A percentile compares a stretch with the other conserved stretches of the same genome.
Conservation (phyloP, 1,139 yeast genomes). For the Yamadazyma dushanensis region DNA sequence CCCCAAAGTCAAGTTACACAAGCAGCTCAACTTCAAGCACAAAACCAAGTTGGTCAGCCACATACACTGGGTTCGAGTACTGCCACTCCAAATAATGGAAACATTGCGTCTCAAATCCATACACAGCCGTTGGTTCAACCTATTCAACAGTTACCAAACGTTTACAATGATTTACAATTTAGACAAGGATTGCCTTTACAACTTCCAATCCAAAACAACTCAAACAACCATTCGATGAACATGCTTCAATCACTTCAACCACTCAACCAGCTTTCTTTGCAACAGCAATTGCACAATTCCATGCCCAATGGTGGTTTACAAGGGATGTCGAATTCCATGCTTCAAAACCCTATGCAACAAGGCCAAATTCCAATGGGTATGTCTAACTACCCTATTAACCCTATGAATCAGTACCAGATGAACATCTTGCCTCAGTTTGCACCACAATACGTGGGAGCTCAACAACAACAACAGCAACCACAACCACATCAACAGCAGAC, state of each 20-base stretch:
- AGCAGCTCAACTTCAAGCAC: background rate
- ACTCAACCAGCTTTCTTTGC: conserved; percentile 1
- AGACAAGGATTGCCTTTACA: conserved; percentile 9
- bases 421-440: conserved; percentile 6
- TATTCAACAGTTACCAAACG: conserved; percentile 9
- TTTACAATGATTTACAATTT: conserved; percentile 9
- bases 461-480: conserved; percentile 2
- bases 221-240: conserved; percentile 5
- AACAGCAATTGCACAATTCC: conserved; percentile 4
- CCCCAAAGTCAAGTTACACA: conserved; percentile 9
- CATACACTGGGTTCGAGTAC: conserved; percentile 1
- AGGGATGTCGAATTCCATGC: background rate
- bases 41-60: conserved; percentile 1
- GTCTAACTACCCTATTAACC: conserved; percentile 5
- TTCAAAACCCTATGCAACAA: conserved; percentile 5
- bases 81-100: background rate
- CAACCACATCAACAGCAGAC: conserved; percentile 1
- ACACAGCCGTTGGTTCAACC: conserved; percentile 3
- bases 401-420: conserved; percentile 8
- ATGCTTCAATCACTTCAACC: conserved; percentile 6
- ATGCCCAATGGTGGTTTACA: background rate
- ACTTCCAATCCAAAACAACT: conserved; percentile 4
- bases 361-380: conserved; percentile 5
- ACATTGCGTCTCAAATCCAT: background rate
- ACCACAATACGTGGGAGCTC: conserved; percentile 3